Base-by-base conservation (phyloP, 306 rosid species). In the Lupinus albus region DNA sequence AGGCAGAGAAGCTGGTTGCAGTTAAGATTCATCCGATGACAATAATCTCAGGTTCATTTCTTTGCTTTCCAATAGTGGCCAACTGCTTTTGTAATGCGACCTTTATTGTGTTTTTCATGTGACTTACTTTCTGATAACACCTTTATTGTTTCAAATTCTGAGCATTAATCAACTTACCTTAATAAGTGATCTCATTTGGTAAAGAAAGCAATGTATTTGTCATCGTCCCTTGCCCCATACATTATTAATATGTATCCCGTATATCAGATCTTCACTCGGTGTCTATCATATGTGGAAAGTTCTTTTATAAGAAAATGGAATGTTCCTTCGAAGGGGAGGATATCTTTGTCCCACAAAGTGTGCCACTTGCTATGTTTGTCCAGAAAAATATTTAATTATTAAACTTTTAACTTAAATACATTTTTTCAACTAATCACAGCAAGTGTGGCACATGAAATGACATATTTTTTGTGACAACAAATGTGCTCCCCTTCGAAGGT, bases 11-110 rank as follows among this genome's bases (percentile, higher is more conserved):
- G 83, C 88, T 94, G 71, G 92, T 94, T 46, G 89, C 91, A 20
- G 74, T 83, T 30, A 93, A 93, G 84, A 88, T 93, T 78, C 99
- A 93, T 79, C 99, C 99, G 0, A 93, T 93, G 99, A 93, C 99
- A 6, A 88, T 93, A 77, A 93, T 93, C 80, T 78, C 96, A 85
- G 99, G 99, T 88, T 66, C 63, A 65, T 61, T 45, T 72, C 25
- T 54, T 38, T 81, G n/a, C 45, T 53, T 64, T 30, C 7, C 15
- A 15, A 10, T 11, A 11, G 1, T 39, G 32, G 25, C 20, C n/a
- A 42, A 14, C 38, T 67, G 15, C 51, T 17, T 66, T 13, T 32
- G 11, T 59, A 57, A 64, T 49, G 30, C 5, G 36, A 49, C 48
- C 25, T 54, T 49, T 58, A 18, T 18, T 9, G 56, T 64, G 11